Evolutionary conservation across 106 monocot genomes (phyloP).

Genomic region (Chionographis japonica): DNA sequence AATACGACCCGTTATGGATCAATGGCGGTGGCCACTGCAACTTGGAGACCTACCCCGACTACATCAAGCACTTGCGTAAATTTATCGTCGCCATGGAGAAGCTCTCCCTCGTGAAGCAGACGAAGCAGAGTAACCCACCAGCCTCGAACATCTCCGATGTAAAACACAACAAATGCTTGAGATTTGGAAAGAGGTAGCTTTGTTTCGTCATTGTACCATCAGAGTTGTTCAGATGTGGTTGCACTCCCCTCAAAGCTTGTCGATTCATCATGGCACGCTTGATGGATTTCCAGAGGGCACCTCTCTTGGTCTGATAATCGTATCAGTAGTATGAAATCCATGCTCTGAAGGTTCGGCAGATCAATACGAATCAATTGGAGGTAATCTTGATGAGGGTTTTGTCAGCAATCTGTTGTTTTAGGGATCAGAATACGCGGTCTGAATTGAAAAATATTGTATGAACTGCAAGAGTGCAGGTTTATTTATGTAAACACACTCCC

Average conservation of each 20-base stretch:
- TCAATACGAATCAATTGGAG: neutral
- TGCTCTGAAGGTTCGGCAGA: neutral
- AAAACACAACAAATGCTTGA: constrained; percentile 89
- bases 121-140: constrained; percentile 28
- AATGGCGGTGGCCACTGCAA: constrained; percentile 96
- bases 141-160: constrained; percentile 35
- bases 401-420: neutral
- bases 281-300: neutral
- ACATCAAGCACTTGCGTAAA: constrained; percentile 79
- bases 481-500: constrained; percentile 4
- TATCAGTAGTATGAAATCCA: too few species aligned
- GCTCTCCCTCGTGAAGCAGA: constrained; percentile 26
- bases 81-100: constrained; percentile 84
- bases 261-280: neutral
- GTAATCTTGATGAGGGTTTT: neutral
- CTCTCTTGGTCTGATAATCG: too few species aligned
- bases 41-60: constrained; percentile 86
- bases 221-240: too few species aligned
- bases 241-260: neutral
- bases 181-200: constrained; percentile 63
- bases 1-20: constrained; percentile 89
- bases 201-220: neutral
- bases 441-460: constrained; percentile 1
- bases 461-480: constrained; percentile 5
- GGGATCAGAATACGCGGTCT: neutral